Percentiles rank a stretch among this genome's conserved stretches.
Evolutionary conservation across 805 yeast genomes (phyloP).

Genomic region (Jamesozyma rosinii): DNA sequence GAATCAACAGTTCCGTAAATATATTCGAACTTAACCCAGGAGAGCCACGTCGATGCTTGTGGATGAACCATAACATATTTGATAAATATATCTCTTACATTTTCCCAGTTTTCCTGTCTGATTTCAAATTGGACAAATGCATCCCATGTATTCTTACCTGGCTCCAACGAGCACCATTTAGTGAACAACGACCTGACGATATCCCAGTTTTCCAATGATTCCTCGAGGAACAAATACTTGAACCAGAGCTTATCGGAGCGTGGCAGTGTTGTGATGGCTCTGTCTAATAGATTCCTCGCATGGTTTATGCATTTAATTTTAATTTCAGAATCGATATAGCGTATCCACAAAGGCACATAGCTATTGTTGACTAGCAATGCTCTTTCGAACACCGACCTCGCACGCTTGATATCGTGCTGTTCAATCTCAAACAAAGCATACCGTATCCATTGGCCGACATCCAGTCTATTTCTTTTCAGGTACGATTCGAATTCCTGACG

Average conservation of each 20-base stretch:
- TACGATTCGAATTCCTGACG: slow-evolving; percentile 80
- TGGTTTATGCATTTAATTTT: slow-evolving; percentile 68
- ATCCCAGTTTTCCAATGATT: slow-evolving; percentile 52
- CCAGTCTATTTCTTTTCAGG: slow-evolving; percentile 72
- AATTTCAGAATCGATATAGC: slow-evolving; percentile 73
- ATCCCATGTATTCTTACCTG: slow-evolving; percentile 59
- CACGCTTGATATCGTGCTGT: slow-evolving; percentile 68
- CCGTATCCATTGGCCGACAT: slow-evolving; percentile 81
- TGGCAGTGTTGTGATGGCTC: slow-evolving; percentile 69
- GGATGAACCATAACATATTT: slow-evolving; percentile 49
- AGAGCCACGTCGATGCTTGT: slow-evolving; percentile 51
- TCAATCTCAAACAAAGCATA: slow-evolving; percentile 83
- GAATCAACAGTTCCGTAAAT: slow-evolving; percentile 38
- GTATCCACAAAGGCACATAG: slow-evolving; percentile 76
- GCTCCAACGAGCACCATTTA: slow-evolving; percentile 77
- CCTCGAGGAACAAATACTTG: slow-evolving; percentile 73
- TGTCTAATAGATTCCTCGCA: slow-evolving; percentile 74
- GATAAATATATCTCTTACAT: slow-evolving; percentile 50
- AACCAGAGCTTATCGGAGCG: slow-evolving; percentile 81
- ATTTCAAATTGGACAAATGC: slow-evolving; percentile 65
- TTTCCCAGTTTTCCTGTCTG: slow-evolving; percentile 49
- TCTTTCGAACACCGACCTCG: slow-evolving; percentile 80
- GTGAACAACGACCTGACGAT: slow-evolving; percentile 61
- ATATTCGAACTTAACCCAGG: slow-evolving; percentile 68
- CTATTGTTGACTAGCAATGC: slow-evolving; percentile 69